Evolutionary conservation across 768 basidiomycete species (phyloP).

Genomic region (Pulveroboletus sp.): DNA sequence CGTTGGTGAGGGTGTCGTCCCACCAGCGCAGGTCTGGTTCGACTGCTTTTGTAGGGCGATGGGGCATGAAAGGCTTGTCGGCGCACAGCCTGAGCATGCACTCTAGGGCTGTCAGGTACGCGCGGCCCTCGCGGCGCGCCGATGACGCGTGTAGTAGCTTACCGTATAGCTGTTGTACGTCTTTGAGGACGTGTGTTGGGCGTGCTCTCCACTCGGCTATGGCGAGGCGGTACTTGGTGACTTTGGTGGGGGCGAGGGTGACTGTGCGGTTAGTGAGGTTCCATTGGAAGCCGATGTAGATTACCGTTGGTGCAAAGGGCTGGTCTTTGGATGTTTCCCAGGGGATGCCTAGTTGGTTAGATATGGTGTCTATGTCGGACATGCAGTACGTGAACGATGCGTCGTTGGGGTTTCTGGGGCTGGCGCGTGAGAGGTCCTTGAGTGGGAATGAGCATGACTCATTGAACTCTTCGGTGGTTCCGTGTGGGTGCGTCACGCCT

Average conservation of each 20-base stretch:
- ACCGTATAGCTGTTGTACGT: constrained; percentile 2
- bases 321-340: neutral
- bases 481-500: neutral
- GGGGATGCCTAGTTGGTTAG: neutral
- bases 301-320: neutral
- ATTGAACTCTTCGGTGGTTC: neutral
- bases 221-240: neutral
- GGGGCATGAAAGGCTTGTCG: constrained; percentile 32
- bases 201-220: neutral
- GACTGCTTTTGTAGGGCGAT: neutral
- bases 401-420: neutral
- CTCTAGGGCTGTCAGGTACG: constrained; percentile 42
- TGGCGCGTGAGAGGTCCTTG: neutral
- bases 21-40: neutral
- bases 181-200: neutral
- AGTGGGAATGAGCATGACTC: too few species aligned
- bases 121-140: constrained; percentile 28
- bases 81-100: constrained; percentile 31
- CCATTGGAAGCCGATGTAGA: neutral
- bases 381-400: neutral
- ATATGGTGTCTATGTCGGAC: neutral
- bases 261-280: neutral
- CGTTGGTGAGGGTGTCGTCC: neutral
- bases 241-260: neutral
- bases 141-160: constrained; percentile 20